Conservation (phyloP, 75 land plant genomes). For the Sequoiadendron giganteum region DNA sequence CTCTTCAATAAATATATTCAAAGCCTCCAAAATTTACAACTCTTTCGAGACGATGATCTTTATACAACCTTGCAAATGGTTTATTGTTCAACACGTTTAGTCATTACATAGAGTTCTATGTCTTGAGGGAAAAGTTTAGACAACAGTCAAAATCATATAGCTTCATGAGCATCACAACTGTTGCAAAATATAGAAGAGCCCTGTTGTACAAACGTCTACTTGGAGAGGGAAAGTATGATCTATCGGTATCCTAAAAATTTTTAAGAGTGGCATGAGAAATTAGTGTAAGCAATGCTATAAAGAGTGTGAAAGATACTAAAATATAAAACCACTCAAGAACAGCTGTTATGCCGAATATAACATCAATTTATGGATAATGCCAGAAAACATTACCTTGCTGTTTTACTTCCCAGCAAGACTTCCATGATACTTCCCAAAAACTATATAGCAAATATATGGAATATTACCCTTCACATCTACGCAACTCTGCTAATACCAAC, state of each 20-base stretch:
- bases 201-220: background rate
- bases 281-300: background rate
- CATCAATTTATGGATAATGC: background rate
- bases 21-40: background rate
- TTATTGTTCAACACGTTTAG: background rate
- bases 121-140: background rate
- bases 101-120: background rate
- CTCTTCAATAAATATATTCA: background rate
- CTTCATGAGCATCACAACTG: background rate
- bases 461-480: background rate
- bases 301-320: background rate
- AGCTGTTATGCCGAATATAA: background rate
- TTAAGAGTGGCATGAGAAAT: background rate
- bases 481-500: slow-evolving; percentile 4
- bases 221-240: background rate
- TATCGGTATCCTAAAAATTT: background rate
- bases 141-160: background rate
- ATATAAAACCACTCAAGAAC: background rate
- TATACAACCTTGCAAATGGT: background rate
- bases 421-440: background rate
- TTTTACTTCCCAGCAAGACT: background rate
- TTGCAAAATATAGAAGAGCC: background rate
- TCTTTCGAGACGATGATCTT: background rate
- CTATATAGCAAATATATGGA: background rate
- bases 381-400: background rate